A percentile compares a stretch with the other conserved stretches of the same genome.
Conservation (phyloP, 805 yeast genomes). For the Candida incommunis region DNA sequence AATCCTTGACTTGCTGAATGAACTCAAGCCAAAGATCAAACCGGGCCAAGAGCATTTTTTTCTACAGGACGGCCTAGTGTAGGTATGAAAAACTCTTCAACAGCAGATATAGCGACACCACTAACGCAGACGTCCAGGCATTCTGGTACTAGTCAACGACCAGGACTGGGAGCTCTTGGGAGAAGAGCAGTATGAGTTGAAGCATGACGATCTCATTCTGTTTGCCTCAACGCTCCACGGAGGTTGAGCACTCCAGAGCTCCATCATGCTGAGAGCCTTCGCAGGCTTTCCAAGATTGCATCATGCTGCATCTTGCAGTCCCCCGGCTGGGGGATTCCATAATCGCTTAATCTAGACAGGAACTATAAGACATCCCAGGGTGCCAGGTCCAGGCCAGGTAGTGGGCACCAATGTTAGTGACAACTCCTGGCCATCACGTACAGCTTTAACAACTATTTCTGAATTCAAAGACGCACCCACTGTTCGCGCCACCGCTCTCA, state of each 20-base stretch:
- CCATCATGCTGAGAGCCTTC: too few relatives aligned
- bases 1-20: constrained; percentile 38
- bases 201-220: constrained; percentile 62
- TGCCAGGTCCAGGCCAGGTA: constrained; percentile 52
- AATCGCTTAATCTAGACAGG: constrained; percentile 11
- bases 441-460: not conserved
- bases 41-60: constrained; percentile 49
- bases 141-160: constrained; percentile 79
- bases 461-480: not conserved
- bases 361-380: constrained; percentile 53
- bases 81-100: constrained; percentile 4
- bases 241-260: constrained; percentile 34
- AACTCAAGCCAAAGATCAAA: constrained; percentile 40
- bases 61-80: constrained; percentile 61
- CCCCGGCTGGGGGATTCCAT: not conserved
- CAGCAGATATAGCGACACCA: not conserved
- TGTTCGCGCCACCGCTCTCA: constrained; percentile 15
- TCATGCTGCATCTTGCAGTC: constrained; percentile 17
- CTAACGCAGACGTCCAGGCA: constrained; percentile 55
- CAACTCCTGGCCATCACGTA: not conserved
- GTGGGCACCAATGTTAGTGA: constrained; percentile 5
- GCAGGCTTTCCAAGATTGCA: constrained; percentile 17
- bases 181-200: constrained; percentile 65
- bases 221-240: constrained; percentile 94
- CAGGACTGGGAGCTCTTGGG: constrained; percentile 96